phyloP scores from a whole-genome alignment of 345 rosid species.

The Acer negundo region DNA sequence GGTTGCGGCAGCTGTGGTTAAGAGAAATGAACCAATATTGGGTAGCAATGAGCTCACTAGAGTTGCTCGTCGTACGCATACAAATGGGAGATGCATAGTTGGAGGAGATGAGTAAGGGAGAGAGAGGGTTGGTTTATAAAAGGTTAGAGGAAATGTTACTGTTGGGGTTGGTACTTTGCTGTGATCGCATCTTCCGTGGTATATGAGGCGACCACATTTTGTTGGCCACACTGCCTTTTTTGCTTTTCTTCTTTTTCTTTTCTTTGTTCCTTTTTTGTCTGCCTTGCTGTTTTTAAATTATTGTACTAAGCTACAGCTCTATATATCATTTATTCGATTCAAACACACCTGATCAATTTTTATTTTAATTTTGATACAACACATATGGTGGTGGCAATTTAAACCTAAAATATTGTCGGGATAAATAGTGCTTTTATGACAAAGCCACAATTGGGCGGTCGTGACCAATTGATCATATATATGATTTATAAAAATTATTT shows the following conservation, averaged over 20 bases:
- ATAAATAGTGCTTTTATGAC: too few relatives aligned
- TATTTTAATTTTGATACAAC: too few relatives aligned
- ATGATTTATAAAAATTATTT: too few relatives aligned
- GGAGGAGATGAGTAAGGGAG: conserved; percentile 8
- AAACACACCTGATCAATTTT: too few relatives aligned
- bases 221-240: conserved; percentile 17
- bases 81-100: neutral
- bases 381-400: too few relatives aligned
- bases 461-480: too few relatives aligned
- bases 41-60: neutral
- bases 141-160: neutral
- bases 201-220: conserved; percentile 42
- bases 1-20: too few relatives aligned
- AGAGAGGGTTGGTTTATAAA: neutral
- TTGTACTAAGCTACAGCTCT: too few relatives aligned
- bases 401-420: too few relatives aligned
- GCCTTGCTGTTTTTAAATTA: neutral
- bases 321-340: too few relatives aligned
- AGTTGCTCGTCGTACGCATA: neutral
- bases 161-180: conserved; percentile 14
- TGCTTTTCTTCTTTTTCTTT: neutral
- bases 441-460: too few relatives aligned
- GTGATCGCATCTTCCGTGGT: conserved; percentile 48
- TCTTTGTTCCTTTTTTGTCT: neutral
- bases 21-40: too few relatives aligned